Conservation (phyloP, 371 early-diverging fungal species). For the Mortierella sp. region DNA sequence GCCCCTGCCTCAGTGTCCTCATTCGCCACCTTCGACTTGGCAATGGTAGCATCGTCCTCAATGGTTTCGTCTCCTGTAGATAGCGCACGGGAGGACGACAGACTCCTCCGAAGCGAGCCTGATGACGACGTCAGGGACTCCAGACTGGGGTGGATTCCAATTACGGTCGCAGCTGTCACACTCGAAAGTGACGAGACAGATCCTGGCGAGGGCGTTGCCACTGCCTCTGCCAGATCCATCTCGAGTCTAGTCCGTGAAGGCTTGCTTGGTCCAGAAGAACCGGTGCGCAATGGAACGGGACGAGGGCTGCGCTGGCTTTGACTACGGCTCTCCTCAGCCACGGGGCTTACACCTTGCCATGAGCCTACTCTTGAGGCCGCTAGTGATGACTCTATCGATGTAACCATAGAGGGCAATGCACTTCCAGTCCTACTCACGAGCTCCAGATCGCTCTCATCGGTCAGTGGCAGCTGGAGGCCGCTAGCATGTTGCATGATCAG, state of each 20-base stretch:
- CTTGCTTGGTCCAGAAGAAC: background rate
- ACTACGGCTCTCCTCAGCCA: background rate
- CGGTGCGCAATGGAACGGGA: background rate
- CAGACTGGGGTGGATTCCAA: conserved; percentile 20
- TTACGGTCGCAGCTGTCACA: background rate
- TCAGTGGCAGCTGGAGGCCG: background rate
- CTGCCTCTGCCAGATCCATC: conserved; percentile 33
- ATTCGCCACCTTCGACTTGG: too few species aligned
- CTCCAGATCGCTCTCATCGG: conserved; percentile 9
- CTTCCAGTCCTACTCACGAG: conserved; percentile 6
- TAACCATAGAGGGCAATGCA: background rate
- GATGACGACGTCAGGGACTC: conserved; percentile 15
- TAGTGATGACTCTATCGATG: background rate
- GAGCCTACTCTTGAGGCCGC: too few species aligned
- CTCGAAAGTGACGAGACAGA: background rate
- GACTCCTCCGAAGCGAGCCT: background rate
- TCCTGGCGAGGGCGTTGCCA: conserved; percentile 6
- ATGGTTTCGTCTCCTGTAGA: too few species aligned
- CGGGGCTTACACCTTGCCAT: background rate
- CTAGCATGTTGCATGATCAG: background rate
- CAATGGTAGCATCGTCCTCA: too few species aligned
- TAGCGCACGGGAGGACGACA: background rate
- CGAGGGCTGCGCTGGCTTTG: background rate
- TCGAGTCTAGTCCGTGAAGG: conserved; percentile 14
- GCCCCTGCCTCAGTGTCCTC: too few species aligned